Evolutionary conservation across 1,139 yeast species (phyloP).

Genomic region (Pichia norvegensis): DNA sequence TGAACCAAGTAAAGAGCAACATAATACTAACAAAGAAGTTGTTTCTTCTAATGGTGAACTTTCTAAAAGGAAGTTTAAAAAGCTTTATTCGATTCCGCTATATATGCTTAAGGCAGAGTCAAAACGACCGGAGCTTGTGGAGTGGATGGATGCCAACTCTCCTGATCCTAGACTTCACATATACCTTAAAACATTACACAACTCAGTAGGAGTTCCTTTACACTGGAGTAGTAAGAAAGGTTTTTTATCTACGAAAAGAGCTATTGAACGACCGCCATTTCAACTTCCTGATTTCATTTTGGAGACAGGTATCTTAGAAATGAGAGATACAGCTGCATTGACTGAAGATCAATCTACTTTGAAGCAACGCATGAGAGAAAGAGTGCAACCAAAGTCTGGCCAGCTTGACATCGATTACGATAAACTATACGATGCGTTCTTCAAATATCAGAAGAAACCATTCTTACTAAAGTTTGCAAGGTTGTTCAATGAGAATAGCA

Average conservation of each 20-base stretch:
- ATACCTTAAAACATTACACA: slow-evolving; percentile 55
- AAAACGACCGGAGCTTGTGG: slow-evolving; percentile 63
- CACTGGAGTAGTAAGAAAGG: slow-evolving; percentile 85
- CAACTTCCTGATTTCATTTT: slow-evolving; percentile 69
- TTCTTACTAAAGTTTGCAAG: slow-evolving; percentile 64
- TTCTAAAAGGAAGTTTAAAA: slow-evolving; percentile 39
- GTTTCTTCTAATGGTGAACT: slow-evolving; percentile 5
- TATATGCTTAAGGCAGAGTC: slow-evolving; percentile 59
- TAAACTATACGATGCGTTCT: slow-evolving; percentile 79
- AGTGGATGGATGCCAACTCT: slow-evolving; percentile 85
- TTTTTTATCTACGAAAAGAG: slow-evolving; percentile 63
- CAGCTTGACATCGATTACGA: slow-evolving; percentile 79
- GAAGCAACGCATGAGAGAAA: slow-evolving; percentile 71
- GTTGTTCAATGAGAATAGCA: slow-evolving; percentile 33
- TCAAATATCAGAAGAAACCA: slow-evolving; percentile 73
- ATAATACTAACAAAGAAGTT: no score
- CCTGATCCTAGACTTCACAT: slow-evolving; percentile 65
- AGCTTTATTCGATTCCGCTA: slow-evolving; percentile 52
- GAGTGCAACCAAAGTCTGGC: slow-evolving; percentile 88
- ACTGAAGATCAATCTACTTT: slow-evolving; percentile 29
- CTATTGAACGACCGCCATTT: slow-evolving; percentile 67
- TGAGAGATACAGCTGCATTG: slow-evolving; percentile 56
- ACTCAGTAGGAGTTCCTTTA: slow-evolving; percentile 67
- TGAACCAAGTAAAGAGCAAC: not conserved
- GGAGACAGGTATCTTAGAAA: slow-evolving; percentile 81